Conservation (phyloP, 108 stramenopile genomes). For the Parmales sp. region DNA sequence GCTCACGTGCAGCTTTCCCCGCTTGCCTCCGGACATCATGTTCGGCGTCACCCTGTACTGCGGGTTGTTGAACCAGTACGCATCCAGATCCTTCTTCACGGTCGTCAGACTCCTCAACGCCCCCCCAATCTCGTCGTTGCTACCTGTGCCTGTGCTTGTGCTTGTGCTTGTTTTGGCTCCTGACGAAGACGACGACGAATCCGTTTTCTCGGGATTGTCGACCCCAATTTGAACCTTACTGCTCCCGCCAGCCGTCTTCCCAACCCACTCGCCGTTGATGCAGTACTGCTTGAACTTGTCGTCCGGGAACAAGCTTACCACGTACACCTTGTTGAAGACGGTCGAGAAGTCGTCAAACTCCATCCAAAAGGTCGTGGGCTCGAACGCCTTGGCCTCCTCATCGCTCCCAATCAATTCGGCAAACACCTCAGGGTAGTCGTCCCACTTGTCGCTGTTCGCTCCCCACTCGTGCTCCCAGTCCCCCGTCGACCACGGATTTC, state of each 20-base stretch:
- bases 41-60: slow-evolving; percentile 27
- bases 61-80: slow-evolving; percentile 52
- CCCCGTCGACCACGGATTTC: slow-evolving; percentile 33
- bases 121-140: background rate
- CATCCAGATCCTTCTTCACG: slow-evolving; percentile 20
- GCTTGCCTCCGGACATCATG: no score
- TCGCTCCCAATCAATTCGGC: slow-evolving; percentile 11
- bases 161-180: background rate
- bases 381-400: slow-evolving; percentile 11
- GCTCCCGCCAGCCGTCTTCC: slow-evolving; percentile 18
- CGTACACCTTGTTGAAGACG: slow-evolving; percentile 17
- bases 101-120: background rate
- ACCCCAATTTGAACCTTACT: background rate
- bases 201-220: no score
- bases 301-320: slow-evolving; percentile 36
- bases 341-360: slow-evolving; percentile 23
- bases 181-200: no score
- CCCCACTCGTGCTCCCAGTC: slow-evolving; percentile 39
- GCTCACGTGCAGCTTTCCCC: slow-evolving; percentile 22
- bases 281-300: slow-evolving; percentile 39
- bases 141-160: background rate
- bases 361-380: slow-evolving; percentile 40
- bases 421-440: slow-evolving; percentile 39
- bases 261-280: slow-evolving; percentile 32
- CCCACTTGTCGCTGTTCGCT: slow-evolving; percentile 31